Evolutionary conservation across 805 yeast species (phyloP), one percentile per base, ranked within the genome.

Genomic region (Wickerhamomyces alni): DNA sequence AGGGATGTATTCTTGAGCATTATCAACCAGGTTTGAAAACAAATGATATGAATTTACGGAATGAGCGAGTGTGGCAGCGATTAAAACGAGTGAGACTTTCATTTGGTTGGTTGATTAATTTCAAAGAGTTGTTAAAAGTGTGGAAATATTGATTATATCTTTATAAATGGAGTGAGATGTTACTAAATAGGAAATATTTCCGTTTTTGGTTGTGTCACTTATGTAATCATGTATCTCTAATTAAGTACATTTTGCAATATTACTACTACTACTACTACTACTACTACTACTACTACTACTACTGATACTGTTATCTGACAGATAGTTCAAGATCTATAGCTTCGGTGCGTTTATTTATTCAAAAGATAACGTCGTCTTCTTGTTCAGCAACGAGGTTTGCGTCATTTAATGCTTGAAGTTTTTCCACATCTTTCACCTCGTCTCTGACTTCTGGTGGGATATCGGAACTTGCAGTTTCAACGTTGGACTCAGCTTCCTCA

Each of bases 281-380:
- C n/a, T n/a, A n/a, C n/a, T n/a, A n/a, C n/a, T n/a, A n/a, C n/a
- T n/a, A n/a, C n/a, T n/a, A n/a, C n/a, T n/a, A n/a, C n/a, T n/a
- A n/a, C n/a, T n/a, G n/a, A n/a, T n/a, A n/a, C n/a, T n/a, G n/a
- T n/a, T n/a, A n/a, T n/a, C n/a, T n/a, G n/a, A n/a, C n/a, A n/a
- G n/a, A n/a, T n/a, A n/a, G n/a, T n/a, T n/a, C n/a, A n/a, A n/a
- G n/a, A n/a, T n/a, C n/a, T n/a, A n/a, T n/a, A n/a, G n/a, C n/a
- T n/a, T n/a, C 9, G 9, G 9, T 21, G 9, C 24, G 6, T 21
- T 7, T 21, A 21, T 21, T 6, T 21, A 7, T 9, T 21, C 47
- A 70, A 46, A 70, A 70, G 35, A 70, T 70, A 33, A 70, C 72
- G 46, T 67, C 74, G 5, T 69, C 74, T 48, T 69, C 74, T 35